A percentile compares a stretch with the other conserved stretches of the same genome.
These are phyloP conservation scores for Linum tenue DNA, from an alignment of 345 rosid genomes.

Conservation along the genomic window DNA sequence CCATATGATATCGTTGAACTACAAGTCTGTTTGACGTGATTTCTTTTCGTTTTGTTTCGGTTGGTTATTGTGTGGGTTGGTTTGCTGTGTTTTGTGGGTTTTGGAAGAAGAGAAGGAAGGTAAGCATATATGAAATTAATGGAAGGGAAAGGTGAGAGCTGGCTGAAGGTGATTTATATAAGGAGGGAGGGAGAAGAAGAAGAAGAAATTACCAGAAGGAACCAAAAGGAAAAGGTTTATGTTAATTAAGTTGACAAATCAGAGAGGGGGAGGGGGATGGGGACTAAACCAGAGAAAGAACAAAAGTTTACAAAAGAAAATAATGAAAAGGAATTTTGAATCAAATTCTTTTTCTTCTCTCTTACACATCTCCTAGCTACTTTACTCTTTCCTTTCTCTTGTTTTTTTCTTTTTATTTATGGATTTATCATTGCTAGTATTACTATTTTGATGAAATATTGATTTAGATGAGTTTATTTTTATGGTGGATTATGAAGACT, in stretches of 20 bases:
- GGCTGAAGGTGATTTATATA: conserved; percentile 25
- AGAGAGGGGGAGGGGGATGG: conserved; percentile 24
- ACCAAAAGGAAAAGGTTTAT: background rate
- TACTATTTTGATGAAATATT: too few species aligned
- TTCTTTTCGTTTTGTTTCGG: background rate
- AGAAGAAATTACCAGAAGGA: conserved; percentile 27
- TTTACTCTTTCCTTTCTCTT: background rate
- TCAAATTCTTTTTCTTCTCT: conserved; percentile 22
- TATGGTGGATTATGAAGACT: too few species aligned
- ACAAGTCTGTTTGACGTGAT: background rate
- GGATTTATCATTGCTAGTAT: background rate
- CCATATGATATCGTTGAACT: conserved; percentile 30
- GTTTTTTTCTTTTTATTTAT: too few species aligned
- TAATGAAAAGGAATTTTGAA: conserved; percentile 33
- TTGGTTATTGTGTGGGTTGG: background rate
- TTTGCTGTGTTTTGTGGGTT: background rate
- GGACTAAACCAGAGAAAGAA: background rate
- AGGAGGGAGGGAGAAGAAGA: conserved; percentile 23
- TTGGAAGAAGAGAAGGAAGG: background rate
- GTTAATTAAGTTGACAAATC: conserved; percentile 40
- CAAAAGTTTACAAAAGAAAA: conserved; percentile 5
- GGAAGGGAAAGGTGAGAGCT: background rate
- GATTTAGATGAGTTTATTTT: background rate
- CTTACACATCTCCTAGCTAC: background rate
- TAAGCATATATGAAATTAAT: background rate